These are phyloP conservation scores for Mrakia frigida DNA, from an alignment of 768 basidiomycete genomes.

Conservation along the genomic window DNA sequence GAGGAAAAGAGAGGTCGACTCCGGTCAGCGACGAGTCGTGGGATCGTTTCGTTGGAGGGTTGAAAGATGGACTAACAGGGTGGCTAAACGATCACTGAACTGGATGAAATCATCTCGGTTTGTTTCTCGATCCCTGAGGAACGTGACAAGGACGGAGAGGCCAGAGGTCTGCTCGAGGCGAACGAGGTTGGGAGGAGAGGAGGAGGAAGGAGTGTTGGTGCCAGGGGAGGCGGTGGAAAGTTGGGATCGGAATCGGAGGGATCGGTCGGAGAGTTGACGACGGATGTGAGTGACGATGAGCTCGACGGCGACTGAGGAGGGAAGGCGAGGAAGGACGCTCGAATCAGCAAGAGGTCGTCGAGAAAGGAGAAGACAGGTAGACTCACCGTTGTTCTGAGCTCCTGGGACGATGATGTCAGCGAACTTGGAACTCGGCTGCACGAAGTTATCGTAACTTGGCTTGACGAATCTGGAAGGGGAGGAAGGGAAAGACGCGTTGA, in stretches of 20 bases:
- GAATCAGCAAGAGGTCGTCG: background rate
- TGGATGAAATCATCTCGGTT: conserved; percentile 83
- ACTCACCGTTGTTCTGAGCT: conserved; percentile 58
- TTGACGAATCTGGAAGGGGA: conserved; percentile 85
- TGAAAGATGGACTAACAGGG: conserved; percentile 3
- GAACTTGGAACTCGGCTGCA: conserved; percentile 74
- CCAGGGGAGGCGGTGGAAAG: conserved; percentile 50
- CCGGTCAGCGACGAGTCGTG: background rate
- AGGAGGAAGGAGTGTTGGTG: background rate
- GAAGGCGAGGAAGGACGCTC: background rate
- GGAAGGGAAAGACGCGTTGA: background rate
- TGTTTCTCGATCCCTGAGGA: conserved; percentile 67
- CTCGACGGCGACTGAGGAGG: conserved; percentile 69
- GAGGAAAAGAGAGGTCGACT: background rate
- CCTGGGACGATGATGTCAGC: conserved; percentile 99
- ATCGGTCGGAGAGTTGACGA: conserved; percentile 72
- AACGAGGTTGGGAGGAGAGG: conserved; percentile 49
- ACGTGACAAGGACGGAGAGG: conserved; percentile 85
- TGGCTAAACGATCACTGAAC: conserved; percentile 47
- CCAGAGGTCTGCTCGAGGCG: conserved; percentile 76
- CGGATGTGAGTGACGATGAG: conserved; percentile 86
- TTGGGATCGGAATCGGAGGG: conserved; percentile 64
- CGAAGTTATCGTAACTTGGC: conserved; percentile 88
- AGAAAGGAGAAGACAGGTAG: background rate
- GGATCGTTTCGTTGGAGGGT: background rate